Evolutionary conservation across 2,329 filamentous ascomycete species (phyloP), one percentile per base, ranked within the genome.

Genomic region (Pleurostoma richardsiae): DNA sequence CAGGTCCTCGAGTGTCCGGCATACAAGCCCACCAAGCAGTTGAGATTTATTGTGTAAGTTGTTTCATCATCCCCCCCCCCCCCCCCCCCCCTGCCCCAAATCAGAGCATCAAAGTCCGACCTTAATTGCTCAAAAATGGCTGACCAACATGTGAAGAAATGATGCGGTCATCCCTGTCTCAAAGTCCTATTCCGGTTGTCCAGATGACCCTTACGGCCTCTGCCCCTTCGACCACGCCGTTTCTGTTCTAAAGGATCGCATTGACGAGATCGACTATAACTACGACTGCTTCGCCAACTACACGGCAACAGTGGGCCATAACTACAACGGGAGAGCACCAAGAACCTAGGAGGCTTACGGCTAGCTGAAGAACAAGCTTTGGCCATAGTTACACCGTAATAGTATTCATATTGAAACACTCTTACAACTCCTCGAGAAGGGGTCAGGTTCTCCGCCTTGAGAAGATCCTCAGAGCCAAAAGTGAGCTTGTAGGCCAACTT

Each of bases 211-310:
- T 5, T 40, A 63, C 38, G 61, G 61, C 2, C 56, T 64, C 29
- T 64, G 61, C 54, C 50, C 58, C 2, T 64, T 63, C 46, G 60
- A 64, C 46, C 58, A 55, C 28, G 61, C 63, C 4, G 59, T 64
- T 2, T 52, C 53, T 8, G 52, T 59, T 2, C 55, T 63, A 31
- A 48, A 59, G 47, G 53, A 58, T 47, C 57, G 60, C 3, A 54
- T 60, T 28, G 54, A 56, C n/a, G 59, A 63, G 45, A 62, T 63
- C 41, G 59, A 63, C 44, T 63, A 55, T 42, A 54, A 62, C 26
- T 56, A 61, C 45, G 60, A 62, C 51, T 63, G 60, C 47, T 61
- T 60, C 44, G 59, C 29, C 10, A 53, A 62, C 41, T 63, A 58
- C 48, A 56, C 53, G 1, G 55, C 59, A 5, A 42, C 48, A 39